Evolutionary conservation across 1,284 basidiomycete species (phyloP), one percentile per base, ranked within the genome.

Genomic region (Thecaphora thlaspeos): DNA sequence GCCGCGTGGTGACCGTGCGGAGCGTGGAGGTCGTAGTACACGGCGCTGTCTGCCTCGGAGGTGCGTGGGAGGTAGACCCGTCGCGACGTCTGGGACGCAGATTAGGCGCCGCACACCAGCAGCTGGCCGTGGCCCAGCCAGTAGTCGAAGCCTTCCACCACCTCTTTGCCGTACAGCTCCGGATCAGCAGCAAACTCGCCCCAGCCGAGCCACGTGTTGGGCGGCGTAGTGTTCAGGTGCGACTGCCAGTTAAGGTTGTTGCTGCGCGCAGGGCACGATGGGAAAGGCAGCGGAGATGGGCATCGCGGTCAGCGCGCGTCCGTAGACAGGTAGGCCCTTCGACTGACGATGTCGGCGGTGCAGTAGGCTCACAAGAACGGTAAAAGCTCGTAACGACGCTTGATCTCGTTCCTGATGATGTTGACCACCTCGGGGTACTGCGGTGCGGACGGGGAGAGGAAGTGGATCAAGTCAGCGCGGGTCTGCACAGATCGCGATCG

Each of bases 41-140:
- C 59, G 48, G 38, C 47, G 34, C 46, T 54, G 43, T 49, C 55
- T 11, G 48, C 40, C 41, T 46, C 56, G 34, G 79, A 78, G 0
- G 74, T 52, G 18, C 75, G 71, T 18, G 80, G 80, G 48, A 81
- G 75, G 70, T 80, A 80, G 38, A 80, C 79, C 9, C 71, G 55
- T 8, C 77, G 69, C 7, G 61, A 66, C 41, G 72, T 67, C 51
- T 77, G 61, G 34, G 77, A 77, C 34, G 77, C 72, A 48, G 70
- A 73, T 41, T 80, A 75, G 2, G 78, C 75, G 14, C 80, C 79
- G 0, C 66, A 76, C 22, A 76, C 70, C 14, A 81, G 72, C 12
- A 81, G 62, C 45, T 75, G 66, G 2, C 80, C 80, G 11, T 74
- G 70, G 11, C 80, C 80, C 41, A 81, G 56, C 80, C 80, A 81